A percentile compares a stretch with the other conserved stretches of the same genome.
These are phyloP conservation scores for Fusarium euwallaceae DNA, from an alignment of 2,329 filamentous ascomycete genomes.

Conservation along the genomic window DNA sequence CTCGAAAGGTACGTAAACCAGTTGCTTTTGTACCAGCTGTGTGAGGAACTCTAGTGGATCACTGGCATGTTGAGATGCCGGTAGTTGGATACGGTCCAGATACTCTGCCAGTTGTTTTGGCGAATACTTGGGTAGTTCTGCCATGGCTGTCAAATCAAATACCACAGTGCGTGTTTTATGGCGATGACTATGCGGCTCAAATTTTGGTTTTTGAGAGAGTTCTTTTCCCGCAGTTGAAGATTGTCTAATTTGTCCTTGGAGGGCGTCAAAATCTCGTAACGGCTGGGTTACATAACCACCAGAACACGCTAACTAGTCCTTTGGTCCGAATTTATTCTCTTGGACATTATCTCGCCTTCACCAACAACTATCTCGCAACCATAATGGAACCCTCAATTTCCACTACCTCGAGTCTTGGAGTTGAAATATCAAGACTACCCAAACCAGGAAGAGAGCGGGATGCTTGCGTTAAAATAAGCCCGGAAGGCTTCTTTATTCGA, in stretches of 20 bases:
- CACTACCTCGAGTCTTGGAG: conserved; percentile 15
- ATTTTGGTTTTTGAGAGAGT: neutral
- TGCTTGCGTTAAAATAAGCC: conserved; percentile 6
- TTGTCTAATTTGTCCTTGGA: neutral
- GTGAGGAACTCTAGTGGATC: neutral
- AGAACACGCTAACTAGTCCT: neutral
- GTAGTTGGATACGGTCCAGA: neutral
- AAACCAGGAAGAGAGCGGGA: neutral
- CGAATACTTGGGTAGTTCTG: neutral
- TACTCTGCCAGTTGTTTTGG: neutral
- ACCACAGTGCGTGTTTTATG: neutral
- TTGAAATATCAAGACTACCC: conserved; percentile 40
- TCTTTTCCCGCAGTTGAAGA: neutral
- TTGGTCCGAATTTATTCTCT: neutral
- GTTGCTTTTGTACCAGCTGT: neutral
- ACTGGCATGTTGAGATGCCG: neutral
- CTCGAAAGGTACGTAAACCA: neutral
- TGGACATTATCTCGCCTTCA: neutral
- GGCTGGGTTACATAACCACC: neutral
- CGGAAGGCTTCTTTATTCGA: conserved; percentile 3
- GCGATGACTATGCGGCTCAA: neutral
- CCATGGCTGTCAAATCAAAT: neutral
- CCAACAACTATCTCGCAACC: neutral
- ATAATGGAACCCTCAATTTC: neutral
- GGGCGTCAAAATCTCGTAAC: neutral